Evolutionary conservation across 495 filamentous ascomycete genomes (phyloP).

Genomic region (Darksidea phi): DNA sequence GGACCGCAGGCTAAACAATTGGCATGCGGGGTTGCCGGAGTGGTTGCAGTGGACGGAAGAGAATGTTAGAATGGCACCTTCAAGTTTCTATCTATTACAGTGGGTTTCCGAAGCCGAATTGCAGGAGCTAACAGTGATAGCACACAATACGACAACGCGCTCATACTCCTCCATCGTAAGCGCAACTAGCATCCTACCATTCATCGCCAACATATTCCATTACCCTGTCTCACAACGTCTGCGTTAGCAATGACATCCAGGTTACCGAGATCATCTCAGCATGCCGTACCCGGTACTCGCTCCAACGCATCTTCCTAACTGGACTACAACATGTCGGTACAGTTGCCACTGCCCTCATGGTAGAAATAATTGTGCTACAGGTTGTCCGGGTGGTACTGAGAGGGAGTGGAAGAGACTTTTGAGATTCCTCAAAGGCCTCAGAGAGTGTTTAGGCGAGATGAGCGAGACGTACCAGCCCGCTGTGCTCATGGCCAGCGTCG

Average conservation of each 20-base stretch:
- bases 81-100: constrained; percentile 17
- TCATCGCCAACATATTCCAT: constrained; percentile 17
- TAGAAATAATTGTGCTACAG: constrained; percentile 18
- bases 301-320: constrained; percentile 18
- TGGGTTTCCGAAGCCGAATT: background rate
- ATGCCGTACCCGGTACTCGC: constrained; percentile 5
- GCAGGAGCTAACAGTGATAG: background rate
- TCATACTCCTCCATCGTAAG: constrained; percentile 27
- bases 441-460: constrained; percentile 2
- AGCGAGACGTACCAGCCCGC: constrained; percentile 23
- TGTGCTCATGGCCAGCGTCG: constrained; percentile 13
- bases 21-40: constrained; percentile 20
- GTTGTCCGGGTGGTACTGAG: background rate
- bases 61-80: constrained; percentile 12
- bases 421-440: no score
- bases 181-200: constrained; percentile 2
- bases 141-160: constrained; percentile 24
- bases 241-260: constrained; percentile 19
- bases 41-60: constrained; percentile 8
- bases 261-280: constrained; percentile 11
- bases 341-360: constrained; percentile 22
- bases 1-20: constrained; percentile 23
- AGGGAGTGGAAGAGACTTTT: background rate
- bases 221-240: constrained; percentile 20
- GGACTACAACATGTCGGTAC: constrained; percentile 22